A percentile compares a stretch with the other conserved stretches of the same genome.
phyloP scores from a whole-genome alignment of 1,284 basidiomycete species.

The Irpex rosettiformis region DNA sequence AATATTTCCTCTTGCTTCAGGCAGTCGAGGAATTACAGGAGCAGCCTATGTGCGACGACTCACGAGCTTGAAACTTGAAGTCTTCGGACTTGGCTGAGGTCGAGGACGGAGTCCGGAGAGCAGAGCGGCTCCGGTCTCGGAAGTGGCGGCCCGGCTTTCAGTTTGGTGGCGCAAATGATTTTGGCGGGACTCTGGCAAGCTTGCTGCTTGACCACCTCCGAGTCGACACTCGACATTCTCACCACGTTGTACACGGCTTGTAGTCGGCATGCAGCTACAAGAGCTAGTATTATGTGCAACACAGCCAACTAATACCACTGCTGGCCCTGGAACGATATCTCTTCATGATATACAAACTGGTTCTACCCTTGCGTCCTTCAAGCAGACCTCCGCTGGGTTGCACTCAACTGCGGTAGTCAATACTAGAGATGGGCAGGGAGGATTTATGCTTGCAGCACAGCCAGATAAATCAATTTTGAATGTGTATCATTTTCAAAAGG shows the following conservation, averaged over 20 bases:
- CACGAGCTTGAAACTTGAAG: no score
- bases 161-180: neutral
- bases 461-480: constrained; percentile 78
- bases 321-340: constrained; percentile 56
- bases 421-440: constrained; percentile 65
- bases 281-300: constrained; percentile 66
- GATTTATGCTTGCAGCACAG: constrained; percentile 73
- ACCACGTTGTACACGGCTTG: neutral
- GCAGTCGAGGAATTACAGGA: no score
- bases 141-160: neutral
- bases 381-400: constrained; percentile 59
- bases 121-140: neutral
- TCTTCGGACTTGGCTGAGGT: no score
- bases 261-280: constrained; percentile 51
- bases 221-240: neutral
- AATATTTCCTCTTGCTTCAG: no score
- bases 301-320: constrained; percentile 40
- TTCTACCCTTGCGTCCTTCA: constrained; percentile 67
- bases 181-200: neutral
- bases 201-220: no score
- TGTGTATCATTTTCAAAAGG: constrained; percentile 84
- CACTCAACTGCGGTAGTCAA: constrained; percentile 63
- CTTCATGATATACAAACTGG: constrained; percentile 75
- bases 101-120: no score
- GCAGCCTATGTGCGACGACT: no score